Conservation (phyloP, 2,329 filamentous ascomycete species). For the Fusarium phyllophilum region DNA sequence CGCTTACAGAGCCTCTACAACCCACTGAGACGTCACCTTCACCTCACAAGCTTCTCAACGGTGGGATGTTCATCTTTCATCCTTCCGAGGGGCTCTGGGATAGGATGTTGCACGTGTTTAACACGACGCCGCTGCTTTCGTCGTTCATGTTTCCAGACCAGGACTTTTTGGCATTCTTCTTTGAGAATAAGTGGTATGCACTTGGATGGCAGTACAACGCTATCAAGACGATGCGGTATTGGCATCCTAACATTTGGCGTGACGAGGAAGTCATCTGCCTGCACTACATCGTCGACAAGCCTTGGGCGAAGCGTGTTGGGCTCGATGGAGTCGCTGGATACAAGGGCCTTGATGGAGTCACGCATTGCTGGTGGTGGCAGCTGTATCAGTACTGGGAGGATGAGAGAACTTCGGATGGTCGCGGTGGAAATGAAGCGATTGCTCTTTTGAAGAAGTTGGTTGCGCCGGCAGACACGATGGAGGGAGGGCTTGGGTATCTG, state of each 20-base stretch:
- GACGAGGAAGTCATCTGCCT: slow-evolving; percentile 36
- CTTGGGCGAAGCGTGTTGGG: slow-evolving; percentile 28
- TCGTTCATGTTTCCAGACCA: slow-evolving; percentile 36
- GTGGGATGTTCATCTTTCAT: slow-evolving; percentile 39
- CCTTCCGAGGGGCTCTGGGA: slow-evolving; percentile 25
- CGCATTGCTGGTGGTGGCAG: slow-evolving; percentile 39
- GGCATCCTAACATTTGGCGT: slow-evolving; percentile 36
- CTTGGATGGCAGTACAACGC: slow-evolving; percentile 40
- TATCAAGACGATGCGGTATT: slow-evolving; percentile 39
- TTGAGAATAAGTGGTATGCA: slow-evolving; percentile 31
- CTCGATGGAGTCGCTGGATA: slow-evolving; percentile 31
- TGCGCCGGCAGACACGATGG: neutral
- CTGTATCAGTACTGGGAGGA: slow-evolving; percentile 32
- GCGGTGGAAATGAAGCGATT: slow-evolving; percentile 19
- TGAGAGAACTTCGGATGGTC: slow-evolving; percentile 2
- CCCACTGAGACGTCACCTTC: slow-evolving; percentile 3
- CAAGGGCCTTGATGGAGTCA: slow-evolving; percentile 25
- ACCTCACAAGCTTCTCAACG: slow-evolving; percentile 32
- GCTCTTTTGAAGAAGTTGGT: neutral
- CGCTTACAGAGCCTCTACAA: slow-evolving; percentile 18
- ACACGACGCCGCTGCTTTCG: slow-evolving; percentile 21
- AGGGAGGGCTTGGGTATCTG: neutral
- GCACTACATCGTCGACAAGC: slow-evolving; percentile 40
- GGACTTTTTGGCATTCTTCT: slow-evolving; percentile 34
- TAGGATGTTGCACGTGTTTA: slow-evolving; percentile 24